phyloP scores from a whole-genome alignment of 2,329 filamentous ascomycete species.

The Apiospora kogelbergensis region DNA sequence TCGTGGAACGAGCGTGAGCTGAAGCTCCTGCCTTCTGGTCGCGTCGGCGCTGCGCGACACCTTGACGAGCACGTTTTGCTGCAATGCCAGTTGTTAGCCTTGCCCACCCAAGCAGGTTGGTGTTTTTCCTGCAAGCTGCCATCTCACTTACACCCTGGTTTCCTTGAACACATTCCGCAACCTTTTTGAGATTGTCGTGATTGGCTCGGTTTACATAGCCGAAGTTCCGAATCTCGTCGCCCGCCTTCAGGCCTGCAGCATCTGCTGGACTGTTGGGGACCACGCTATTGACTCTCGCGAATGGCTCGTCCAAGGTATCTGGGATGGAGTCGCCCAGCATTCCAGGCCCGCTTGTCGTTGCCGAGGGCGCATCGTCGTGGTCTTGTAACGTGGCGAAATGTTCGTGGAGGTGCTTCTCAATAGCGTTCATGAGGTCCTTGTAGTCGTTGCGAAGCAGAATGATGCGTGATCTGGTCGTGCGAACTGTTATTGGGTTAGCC shows the following conservation, averaged over 20 bases:
- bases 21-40: slow-evolving; percentile 54
- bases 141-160: slow-evolving; percentile 76
- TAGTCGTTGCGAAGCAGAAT: slow-evolving; percentile 91
- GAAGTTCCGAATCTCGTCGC: slow-evolving; percentile 82
- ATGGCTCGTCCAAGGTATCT: slow-evolving; percentile 50
- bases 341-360: slow-evolving; percentile 21
- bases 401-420: slow-evolving; percentile 85
- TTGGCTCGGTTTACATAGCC: slow-evolving; percentile 82
- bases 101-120: neutral
- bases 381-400: slow-evolving; percentile 76
- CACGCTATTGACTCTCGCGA: slow-evolving; percentile 89
- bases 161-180: slow-evolving; percentile 85
- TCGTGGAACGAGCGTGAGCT: slow-evolving; percentile 72
- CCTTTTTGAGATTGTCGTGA: slow-evolving; percentile 80
- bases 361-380: slow-evolving; percentile 39
- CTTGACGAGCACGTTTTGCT: slow-evolving; percentile 73
- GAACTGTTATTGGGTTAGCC: slow-evolving; percentile 56
- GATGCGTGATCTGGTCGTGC: slow-evolving; percentile 88
- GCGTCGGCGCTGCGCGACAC: slow-evolving; percentile 50
- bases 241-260: slow-evolving; percentile 73
- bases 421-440: slow-evolving; percentile 78
- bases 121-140: neutral
- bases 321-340: slow-evolving; percentile 35
- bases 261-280: slow-evolving; percentile 77
- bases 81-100: slow-evolving; percentile 19